Percentiles rank a stretch among this genome's conserved stretches.
Evolutionary conservation across 192 early-diverging fungal genomes (phyloP).

Genomic region (Anaeromyces robustus): DNA sequence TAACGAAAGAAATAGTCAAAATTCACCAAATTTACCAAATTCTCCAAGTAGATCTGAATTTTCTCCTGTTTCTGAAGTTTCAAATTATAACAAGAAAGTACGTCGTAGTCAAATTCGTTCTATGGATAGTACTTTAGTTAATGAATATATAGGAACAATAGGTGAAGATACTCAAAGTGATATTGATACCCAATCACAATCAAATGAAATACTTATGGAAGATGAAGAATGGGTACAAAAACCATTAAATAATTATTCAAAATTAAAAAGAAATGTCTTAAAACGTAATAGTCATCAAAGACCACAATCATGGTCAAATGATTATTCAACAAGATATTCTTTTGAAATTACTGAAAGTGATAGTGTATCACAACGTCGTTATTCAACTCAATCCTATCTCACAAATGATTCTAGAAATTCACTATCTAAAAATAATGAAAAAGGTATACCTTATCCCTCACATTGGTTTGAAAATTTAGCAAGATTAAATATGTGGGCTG

Average conservation of each 20-base stretch:
- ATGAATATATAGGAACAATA: background rate
- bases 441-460: background rate
- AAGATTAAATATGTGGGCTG: background rate
- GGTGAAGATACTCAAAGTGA: background rate
- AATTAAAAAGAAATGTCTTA: background rate
- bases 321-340: background rate
- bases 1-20: background rate
- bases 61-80: background rate
- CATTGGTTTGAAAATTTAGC: background rate
- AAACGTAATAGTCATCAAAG: background rate
- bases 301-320: background rate
- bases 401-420: background rate
- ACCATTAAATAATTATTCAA: background rate
- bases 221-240: background rate
- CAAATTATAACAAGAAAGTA: background rate
- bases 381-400: background rate
- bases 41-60: background rate
- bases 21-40: background rate
- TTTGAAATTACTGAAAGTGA: background rate
- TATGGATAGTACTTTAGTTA: background rate
- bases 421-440: background rate
- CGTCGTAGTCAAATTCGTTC: background rate
- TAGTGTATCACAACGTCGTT: background rate
- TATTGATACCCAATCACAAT: background rate
- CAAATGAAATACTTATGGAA: background rate